These are phyloP conservation scores for Elsinoe fawcettii DNA, from an alignment of 2,329 filamentous ascomycete genomes.

Conservation along the genomic window DNA sequence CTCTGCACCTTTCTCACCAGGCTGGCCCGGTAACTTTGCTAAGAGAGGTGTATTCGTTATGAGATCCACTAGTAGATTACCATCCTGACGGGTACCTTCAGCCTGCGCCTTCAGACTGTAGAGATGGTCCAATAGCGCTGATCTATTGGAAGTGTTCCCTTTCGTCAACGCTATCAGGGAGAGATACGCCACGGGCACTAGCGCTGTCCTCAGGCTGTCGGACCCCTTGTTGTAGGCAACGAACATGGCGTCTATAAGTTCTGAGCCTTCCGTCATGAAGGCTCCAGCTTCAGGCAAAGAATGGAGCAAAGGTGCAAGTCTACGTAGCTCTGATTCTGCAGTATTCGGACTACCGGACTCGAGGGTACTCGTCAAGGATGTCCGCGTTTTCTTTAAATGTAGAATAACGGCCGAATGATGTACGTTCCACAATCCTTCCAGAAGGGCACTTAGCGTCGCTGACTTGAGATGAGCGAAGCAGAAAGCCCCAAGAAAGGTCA, in stretches of 20 bases:
- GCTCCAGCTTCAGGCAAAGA: slow-evolving; percentile 49
- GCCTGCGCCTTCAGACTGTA: slow-evolving; percentile 70
- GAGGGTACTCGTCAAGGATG: slow-evolving; percentile 49
- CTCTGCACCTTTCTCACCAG: slow-evolving; percentile 45
- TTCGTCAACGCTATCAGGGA: slow-evolving; percentile 65
- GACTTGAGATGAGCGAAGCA: slow-evolving; percentile 5
- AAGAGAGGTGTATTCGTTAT: slow-evolving; percentile 74
- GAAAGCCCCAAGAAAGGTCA: slow-evolving; percentile 6
- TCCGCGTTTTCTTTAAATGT: neutral
- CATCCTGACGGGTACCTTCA: slow-evolving; percentile 43
- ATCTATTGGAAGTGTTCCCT: slow-evolving; percentile 58
- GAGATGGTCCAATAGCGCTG: slow-evolving; percentile 71
- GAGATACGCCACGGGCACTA: slow-evolving; percentile 68
- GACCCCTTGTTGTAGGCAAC: slow-evolving; percentile 58
- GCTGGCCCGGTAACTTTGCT: slow-evolving; percentile 50
- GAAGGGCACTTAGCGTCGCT: neutral
- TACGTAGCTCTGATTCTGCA: slow-evolving; percentile 49
- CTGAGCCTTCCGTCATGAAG: slow-evolving; percentile 73
- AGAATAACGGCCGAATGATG: neutral
- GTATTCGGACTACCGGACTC: slow-evolving; percentile 53
- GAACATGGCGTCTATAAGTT: slow-evolving; percentile 73
- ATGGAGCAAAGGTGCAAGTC: slow-evolving; percentile 57
- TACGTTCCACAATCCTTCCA: neutral
- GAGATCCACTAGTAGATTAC: slow-evolving; percentile 69
- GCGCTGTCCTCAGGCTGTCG: slow-evolving; percentile 53